Base-by-base conservation (phyloP, 179 eudicot genomes). In the Silene vulgaris region DNA sequence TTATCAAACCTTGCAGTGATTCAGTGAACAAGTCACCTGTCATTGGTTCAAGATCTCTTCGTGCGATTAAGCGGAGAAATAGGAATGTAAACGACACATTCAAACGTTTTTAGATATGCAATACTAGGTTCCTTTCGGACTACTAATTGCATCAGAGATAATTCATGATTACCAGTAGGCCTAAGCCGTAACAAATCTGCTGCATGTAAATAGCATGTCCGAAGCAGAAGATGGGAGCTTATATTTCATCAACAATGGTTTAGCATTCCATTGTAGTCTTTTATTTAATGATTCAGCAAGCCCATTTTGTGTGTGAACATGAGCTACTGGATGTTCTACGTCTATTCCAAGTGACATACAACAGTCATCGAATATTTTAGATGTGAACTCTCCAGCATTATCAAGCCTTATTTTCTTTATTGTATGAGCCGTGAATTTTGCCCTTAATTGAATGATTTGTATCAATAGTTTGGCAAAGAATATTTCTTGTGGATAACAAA, bases 121-220 rank as follows among this genome's bases (percentile, higher is more conserved):
- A 40, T 40, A 76, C 20, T 76, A 21, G 75, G 75, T 3, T 73
- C 54, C 21, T 60, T 56, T 14, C 52, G 14, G 66, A 40, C 45
- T 6, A 40, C 45, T 40, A 40, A 7, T 40, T 40, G 45, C 9
- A 40, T 40, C 45, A 7, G 75, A 13, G 29, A 73, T 2, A 29
- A 73, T 59, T 30, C 30, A 73, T 73, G 66, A 32, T 59, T 28
- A 16, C 54, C 28, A 21, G 77, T 75, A 1, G 62, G 71, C 29
- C 77, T 75, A 5, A 75, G 20, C n/a, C 63, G 70, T 8, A 65
- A 7, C 32, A 75, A 48, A 2, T 59, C 13, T 45, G 64, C 17
- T 50, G 63, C 71, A 30, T 65, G 77, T 50, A 45, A 20, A 75
- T 75, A 9, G 63, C 72, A 65, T 75, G 64, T 45, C 71, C 71